Evolutionary conservation across 106 monocot species (phyloP).

Genomic region (Dioscorea alata): DNA sequence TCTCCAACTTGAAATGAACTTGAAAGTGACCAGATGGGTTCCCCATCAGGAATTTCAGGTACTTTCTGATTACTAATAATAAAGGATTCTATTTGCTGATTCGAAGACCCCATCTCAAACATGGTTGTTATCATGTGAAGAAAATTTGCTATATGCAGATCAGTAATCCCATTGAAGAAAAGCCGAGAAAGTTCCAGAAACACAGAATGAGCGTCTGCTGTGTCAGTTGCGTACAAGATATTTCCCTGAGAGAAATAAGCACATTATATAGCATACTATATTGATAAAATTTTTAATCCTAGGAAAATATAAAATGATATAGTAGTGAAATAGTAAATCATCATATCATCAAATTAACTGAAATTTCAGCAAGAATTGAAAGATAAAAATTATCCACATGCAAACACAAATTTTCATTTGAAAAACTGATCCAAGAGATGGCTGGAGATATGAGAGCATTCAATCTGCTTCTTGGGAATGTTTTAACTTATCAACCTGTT

Average conservation of each 20-base stretch:
- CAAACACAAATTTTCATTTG: too few relatives aligned
- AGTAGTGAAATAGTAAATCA: too few relatives aligned
- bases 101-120: conserved; percentile 55
- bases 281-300: too few relatives aligned
- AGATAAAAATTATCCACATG: too few relatives aligned
- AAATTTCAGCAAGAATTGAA: too few relatives aligned
- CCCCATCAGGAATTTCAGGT: conserved; percentile 56
- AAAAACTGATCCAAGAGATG: too few relatives aligned
- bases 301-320: too few relatives aligned
- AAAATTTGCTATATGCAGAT: conserved; percentile 90
- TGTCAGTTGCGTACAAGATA: conserved; percentile 41
- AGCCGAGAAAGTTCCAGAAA: conserved; percentile 83
- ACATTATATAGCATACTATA: too few relatives aligned
- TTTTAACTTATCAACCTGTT: too few relatives aligned
- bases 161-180: conserved; percentile 64
- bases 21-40: conserved; percentile 59
- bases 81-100: conserved; percentile 69
- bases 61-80: conserved; percentile 71
- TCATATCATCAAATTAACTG: too few relatives aligned
- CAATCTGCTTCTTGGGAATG: too few relatives aligned
- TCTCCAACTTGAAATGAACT: conserved; percentile 1
- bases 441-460: too few relatives aligned
- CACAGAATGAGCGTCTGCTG: conserved; percentile 60
- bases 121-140: conserved; percentile 90
- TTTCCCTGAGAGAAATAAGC: conserved; percentile 41